Evolutionary conservation across 176 grass and related monocot genomes (phyloP).

Genomic region (Areca catechu): DNA sequence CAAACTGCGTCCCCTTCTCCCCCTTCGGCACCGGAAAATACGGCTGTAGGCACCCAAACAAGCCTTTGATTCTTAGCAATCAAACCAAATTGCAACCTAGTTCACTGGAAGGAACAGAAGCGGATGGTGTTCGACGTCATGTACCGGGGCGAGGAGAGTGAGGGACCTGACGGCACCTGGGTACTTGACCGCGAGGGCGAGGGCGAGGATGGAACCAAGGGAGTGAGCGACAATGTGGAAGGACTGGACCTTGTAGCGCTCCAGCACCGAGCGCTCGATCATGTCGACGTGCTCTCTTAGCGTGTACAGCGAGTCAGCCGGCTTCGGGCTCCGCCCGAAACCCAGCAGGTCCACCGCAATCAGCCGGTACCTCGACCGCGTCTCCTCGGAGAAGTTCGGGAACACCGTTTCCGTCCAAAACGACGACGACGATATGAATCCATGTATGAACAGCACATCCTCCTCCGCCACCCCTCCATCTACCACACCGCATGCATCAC

Average conservation of each 20-base stretch:
- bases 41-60: background rate
- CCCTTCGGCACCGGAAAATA: constrained; percentile 12
- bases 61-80: too few relatives aligned
- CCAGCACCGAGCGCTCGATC: constrained; percentile 46
- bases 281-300: constrained; percentile 49
- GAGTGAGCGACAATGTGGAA: constrained; percentile 60
- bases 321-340: constrained; percentile 48
- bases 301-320: constrained; percentile 45
- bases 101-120: too few relatives aligned
- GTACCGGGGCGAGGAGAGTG: constrained; percentile 39
- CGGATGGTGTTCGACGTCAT: too few relatives aligned
- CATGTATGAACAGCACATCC: constrained; percentile 52
- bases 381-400: constrained; percentile 26
- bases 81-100: too few relatives aligned
- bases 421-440: constrained; percentile 45
- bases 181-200: constrained; percentile 42
- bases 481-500: background rate
- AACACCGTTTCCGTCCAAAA: constrained; percentile 59
- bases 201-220: constrained; percentile 43
- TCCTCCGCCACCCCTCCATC: constrained; percentile 31
- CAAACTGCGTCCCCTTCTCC: constrained; percentile 9
- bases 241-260: constrained; percentile 30
- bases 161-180: constrained; percentile 40
- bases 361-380: constrained; percentile 37
- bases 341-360: constrained; percentile 46